phyloP scores from a whole-genome alignment of 495 filamentous ascomycete genomes.

The Parachaetomium inaequale region DNA sequence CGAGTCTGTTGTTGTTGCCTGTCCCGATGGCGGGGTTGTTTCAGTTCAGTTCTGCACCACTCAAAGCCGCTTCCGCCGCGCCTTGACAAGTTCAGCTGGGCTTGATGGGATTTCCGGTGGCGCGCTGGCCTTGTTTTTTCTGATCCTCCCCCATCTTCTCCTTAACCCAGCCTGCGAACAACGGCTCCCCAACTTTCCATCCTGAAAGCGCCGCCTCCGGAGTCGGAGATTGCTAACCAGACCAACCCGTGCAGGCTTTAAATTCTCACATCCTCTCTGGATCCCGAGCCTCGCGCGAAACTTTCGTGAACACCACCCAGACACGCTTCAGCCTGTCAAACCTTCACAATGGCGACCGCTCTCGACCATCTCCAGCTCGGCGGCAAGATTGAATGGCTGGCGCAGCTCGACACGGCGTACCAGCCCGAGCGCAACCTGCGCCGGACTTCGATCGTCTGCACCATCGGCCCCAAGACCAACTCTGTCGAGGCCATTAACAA shows the following conservation, averaged over 20 bases:
- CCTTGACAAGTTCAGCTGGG: neutral
- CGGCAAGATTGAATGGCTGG: constrained; percentile 89
- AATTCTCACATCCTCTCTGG: neutral
- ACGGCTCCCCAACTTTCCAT: neutral
- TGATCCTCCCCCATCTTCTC: neutral
- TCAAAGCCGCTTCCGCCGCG: neutral
- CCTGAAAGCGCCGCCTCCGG: neutral
- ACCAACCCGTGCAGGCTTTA: neutral
- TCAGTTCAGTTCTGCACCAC: constrained; percentile 11
- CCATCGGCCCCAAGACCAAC: constrained; percentile 99
- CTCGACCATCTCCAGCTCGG: constrained; percentile 75
- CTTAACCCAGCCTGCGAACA: neutral
- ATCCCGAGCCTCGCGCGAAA: constrained; percentile 3
- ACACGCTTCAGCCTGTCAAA: neutral
- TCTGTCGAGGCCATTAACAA: constrained; percentile 92
- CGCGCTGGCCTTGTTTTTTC: neutral
- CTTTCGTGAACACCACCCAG: neutral
- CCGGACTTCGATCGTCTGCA: constrained; percentile 97
- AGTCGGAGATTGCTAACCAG: constrained; percentile 13
- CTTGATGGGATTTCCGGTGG: neutral
- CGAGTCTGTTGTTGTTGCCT: neutral
- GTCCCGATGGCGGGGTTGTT: constrained; percentile 2
- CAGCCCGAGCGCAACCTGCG: constrained; percentile 81
- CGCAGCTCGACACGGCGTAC: constrained; percentile 70
- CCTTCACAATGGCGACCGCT: constrained; percentile 56